Evolutionary conservation across 2,329 filamentous ascomycete genomes (phyloP), one percentile per base, ranked within the genome.

Genomic region (Penicillium brevicompactum): DNA sequence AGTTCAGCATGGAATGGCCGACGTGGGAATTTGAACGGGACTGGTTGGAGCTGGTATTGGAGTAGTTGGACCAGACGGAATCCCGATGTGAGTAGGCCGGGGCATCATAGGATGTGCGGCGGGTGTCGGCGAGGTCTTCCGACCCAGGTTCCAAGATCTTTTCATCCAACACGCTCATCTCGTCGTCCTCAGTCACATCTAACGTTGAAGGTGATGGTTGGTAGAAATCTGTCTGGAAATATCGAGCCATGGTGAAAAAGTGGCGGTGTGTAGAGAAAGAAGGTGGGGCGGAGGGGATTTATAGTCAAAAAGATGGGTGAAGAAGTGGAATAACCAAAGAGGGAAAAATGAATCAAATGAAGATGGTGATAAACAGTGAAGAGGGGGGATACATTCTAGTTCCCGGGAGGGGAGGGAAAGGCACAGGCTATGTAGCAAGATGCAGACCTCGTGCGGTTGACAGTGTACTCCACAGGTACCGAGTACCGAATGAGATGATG

Each of bases 81-180:
- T 79, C 77, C 65, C 80, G 75, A 66, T 81, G 79, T 55, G 81
- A 79, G 68, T 80, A 82, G 67, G 80, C 77, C 62, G 77, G 74
- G 62, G 74, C 73, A 61, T 77, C 72, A 65, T 79, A 78, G 51
- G 78, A 79, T 40, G 74, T 65, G 54, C 75, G 70, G 55, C 76
- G 74, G 60, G 73, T 73, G 61, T 77, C 73, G 62, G 76, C 76
- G 68, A 83, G 79, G 58, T 81, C 76, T 67, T 75, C 71, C 24
- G 76, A 72, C 65, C 74, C 72, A 44, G 79, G 72, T 67, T 84
- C 81, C 49, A 83, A 71, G 48, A 81, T 79, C 63, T 76, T 74
- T 53, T 80, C 77, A 61, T 81, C 77, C 51, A 80, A 67, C 56
- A 78, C 72, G 63, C 76, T 78, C 76, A 82, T 80, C 68, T 84